These are phyloP conservation scores for Colletotrichum siamense DNA, from an alignment of 2,329 filamentous ascomycete genomes.

Conservation along the genomic window DNA sequence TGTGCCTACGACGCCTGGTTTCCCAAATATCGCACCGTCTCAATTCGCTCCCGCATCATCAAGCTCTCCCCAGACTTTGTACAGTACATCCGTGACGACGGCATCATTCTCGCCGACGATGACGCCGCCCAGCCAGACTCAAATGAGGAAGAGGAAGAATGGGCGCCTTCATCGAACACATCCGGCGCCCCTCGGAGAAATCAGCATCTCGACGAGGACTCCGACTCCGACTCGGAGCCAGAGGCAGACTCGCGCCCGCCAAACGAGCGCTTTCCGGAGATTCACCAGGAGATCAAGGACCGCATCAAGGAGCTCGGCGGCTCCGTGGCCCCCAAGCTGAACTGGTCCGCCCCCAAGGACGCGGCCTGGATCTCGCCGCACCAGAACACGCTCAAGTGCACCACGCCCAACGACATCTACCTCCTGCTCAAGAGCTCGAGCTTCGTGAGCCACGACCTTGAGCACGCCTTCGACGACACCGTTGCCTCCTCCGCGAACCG, in stretches of 20 bases:
- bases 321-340: slow-evolving; percentile 88
- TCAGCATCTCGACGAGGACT: slow-evolving; percentile 36
- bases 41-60: slow-evolving; percentile 86
- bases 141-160: slow-evolving; percentile 58
- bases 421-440: slow-evolving; percentile 92
- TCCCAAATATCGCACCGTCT: slow-evolving; percentile 74
- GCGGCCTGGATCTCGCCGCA: slow-evolving; percentile 88
- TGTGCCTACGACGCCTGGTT: slow-evolving; percentile 97
- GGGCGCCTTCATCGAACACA: slow-evolving; percentile 34
- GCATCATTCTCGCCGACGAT: slow-evolving; percentile 84
- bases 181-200: slow-evolving; percentile 23
- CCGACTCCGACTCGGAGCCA: slow-evolving; percentile 57
- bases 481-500: slow-evolving; percentile 41
- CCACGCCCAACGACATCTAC: slow-evolving; percentile 88
- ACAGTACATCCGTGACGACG: slow-evolving; percentile 87
- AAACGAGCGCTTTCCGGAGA: slow-evolving; percentile 68
- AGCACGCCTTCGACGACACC: slow-evolving; percentile 86
- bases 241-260: slow-evolving; percentile 47
- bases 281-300: slow-evolving; percentile 78
- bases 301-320: slow-evolving; percentile 85
- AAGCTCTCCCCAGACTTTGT: slow-evolving; percentile 78
- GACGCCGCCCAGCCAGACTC: slow-evolving; percentile 57
- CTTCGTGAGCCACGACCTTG: slow-evolving; percentile 92
- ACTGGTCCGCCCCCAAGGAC: slow-evolving; percentile 97
- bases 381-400: slow-evolving; percentile 91